Base-by-base conservation (phyloP, 2,329 filamentous ascomycete genomes). In the Bipolaris cookei region DNA sequence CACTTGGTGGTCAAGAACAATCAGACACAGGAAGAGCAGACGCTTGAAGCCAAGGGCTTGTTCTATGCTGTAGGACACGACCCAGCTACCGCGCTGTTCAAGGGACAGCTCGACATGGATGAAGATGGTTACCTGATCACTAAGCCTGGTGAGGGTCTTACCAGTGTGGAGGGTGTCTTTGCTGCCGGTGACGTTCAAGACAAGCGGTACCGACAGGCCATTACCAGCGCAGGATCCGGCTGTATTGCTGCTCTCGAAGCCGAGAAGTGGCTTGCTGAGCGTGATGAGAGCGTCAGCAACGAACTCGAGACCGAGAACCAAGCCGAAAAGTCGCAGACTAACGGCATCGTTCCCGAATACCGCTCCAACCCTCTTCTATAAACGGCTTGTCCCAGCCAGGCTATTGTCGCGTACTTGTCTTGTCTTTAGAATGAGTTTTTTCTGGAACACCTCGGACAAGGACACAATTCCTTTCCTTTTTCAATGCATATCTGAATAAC, bases 11-110 rank as follows among this genome's bases (percentile, higher is more conserved):
- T 99, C 76, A 91, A 90, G 84, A 86, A 98, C 80, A 87, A 87
- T 58, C 80, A 83, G 70, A 90, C 88, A 20, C 92, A 91, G 60
- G 80, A 88, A 75, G 86, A 90, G 77, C 90, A 96, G 83, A 89
- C 89, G n/a, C 81, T 97, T 46, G 88, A 92, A 67, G 94, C 94
- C 48, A 96, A 90, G 78, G 95, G 95, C 25, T 84, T 99, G 21
- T 99, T 99, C 81, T 99, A 99, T 78, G 95, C 96, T 71, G 90
- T 99, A 51, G 95, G 95, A 21, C 95, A 99, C 80, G 94, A 97
- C 76, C 95, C 95, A 11, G 96, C 95, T 46, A 98, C 92, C 0
- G 73, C 79, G n/a, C 83, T 99, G 38, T 90, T 99, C 79, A 96
- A 95, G 85, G 92, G 86, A 50, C 92, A 98, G 81, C 72, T 99